Evolutionary conservation across 2,329 filamentous ascomycete species (phyloP), one percentile per base, ranked within the genome.

Genomic region (Trichophyton verrucosum): DNA sequence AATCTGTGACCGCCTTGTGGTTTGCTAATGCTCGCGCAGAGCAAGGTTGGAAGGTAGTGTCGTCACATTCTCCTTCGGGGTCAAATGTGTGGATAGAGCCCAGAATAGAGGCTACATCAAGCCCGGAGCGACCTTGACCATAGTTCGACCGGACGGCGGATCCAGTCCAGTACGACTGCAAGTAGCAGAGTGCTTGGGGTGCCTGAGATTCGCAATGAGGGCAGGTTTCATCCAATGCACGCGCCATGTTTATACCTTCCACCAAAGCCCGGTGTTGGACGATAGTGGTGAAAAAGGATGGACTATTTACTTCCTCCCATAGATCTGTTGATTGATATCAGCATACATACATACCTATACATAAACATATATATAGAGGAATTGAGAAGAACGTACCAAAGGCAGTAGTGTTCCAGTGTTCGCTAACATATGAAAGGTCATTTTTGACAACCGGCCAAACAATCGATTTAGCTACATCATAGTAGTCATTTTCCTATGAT

Each of bases 231-330:
- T 85, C 84, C 8, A 94, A 78, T 27, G 78, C 75, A 8, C 75
- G 73, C 4, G 89, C 88, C 7, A 92, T 77, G 3, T 80, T 77
- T 60, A 76, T 81, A 3, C 89, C 89, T 74, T 74, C 67, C 3
- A 78, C 72, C 65, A 80, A 68, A 68, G 83, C 80, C 66, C 88
- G 82, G 69, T 91, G 83, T 62, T 88, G 83, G 40, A 81, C 80
- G 4, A 83, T 81, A 27, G 85, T 76, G 1, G 88, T 91, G 74
- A 91, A 94, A 77, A 91, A 92, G 1, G 87, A 90, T 38, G 82
- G 85, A 56, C 87, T 86, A 27, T 78, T 76, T 20, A 91, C 82
- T 73, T 92, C 88, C 71, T 92, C 88, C 88, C 88, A 92, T 8
- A 92, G 78, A 71, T 92, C 70, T 69, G 30, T 58, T 20, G 17